Conservation (phyloP, 441 rosid species). For the Gossypium lobatum region DNA sequence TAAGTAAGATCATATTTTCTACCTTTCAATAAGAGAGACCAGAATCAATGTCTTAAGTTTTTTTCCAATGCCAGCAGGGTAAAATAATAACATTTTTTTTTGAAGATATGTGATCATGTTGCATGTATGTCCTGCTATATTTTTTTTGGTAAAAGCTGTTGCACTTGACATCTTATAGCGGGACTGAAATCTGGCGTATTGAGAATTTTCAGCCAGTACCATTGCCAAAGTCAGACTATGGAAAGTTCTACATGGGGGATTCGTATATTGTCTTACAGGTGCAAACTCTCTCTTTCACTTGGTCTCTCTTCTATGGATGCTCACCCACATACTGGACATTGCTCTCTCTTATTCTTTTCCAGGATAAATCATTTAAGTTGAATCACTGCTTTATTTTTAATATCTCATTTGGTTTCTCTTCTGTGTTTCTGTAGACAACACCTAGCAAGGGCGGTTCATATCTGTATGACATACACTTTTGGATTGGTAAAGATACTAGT, state of each 20-base stretch:
- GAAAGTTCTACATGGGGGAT: slow-evolving; percentile 95
- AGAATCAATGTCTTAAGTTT: neutral
- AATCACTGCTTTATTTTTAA: neutral
- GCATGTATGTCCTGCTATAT: slow-evolving; percentile 11
- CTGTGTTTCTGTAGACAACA: slow-evolving; percentile 47
- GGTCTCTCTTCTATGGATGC: neutral
- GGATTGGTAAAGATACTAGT: slow-evolving; percentile 98
- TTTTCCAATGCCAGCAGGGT: neutral
- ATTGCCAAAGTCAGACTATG: slow-evolving; percentile 77
- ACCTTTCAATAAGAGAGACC: neutral
- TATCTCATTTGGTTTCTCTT: neutral
- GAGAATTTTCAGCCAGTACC: slow-evolving; percentile 90
- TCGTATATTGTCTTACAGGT: slow-evolving; percentile 93
- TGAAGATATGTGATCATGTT: slow-evolving; percentile 3
- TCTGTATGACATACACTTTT: slow-evolving; percentile 87
- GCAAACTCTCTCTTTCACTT: neutral
- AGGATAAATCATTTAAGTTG: neutral
- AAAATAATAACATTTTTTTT: neutral
- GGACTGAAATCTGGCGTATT: slow-evolving; percentile 94
- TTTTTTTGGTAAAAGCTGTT: slow-evolving; percentile 20
- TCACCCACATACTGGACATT: neutral
- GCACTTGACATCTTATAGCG: slow-evolving; percentile 64
- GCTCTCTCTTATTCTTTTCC: no score
- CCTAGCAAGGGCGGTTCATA: slow-evolving; percentile 82
- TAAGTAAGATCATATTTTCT: neutral